Evolutionary conservation across 768 basidiomycete species (phyloP).

Genomic region (Astraeus odoratus): DNA sequence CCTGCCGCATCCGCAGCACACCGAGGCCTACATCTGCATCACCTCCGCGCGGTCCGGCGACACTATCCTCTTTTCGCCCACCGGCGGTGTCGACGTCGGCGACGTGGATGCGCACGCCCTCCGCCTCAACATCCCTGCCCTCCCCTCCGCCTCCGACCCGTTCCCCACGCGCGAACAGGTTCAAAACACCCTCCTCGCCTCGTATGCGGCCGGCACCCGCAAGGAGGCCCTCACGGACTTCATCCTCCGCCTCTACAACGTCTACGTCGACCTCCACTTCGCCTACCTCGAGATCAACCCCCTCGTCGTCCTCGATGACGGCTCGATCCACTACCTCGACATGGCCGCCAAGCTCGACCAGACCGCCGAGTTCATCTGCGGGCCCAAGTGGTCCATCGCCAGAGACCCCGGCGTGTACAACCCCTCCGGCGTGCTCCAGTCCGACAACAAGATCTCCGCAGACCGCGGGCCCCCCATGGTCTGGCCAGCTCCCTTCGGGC

Average conservation of each 20-base stretch:
- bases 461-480: conserved; percentile 98
- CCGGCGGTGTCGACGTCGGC: conserved; percentile 97
- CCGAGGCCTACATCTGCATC: conserved; percentile 98
- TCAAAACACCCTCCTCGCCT: conserved; percentile 59
- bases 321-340: conserved; percentile 88
- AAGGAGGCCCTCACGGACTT: conserved; percentile 93
- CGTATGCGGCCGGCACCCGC: conserved; percentile 76
- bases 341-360: conserved; percentile 99
- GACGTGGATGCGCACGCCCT: conserved; percentile 98
- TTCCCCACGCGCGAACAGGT: conserved; percentile 84
- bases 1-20: conserved; percentile 87
- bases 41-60: conserved; percentile 94
- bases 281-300: conserved; percentile 99
- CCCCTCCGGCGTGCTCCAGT: conserved; percentile 28
- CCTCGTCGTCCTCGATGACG: conserved; percentile 83
- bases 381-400: conserved; percentile 98
- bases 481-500: conserved; percentile 93
- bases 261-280: conserved; percentile 98
- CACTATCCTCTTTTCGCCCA: conserved; percentile 96
- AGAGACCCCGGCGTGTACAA: conserved; percentile 81
- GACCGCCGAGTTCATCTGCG: conserved; percentile 96
- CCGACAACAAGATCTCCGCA: conserved; percentile 53
- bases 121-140: conserved; percentile 77
- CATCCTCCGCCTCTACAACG: conserved; percentile 88
- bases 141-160: conserved; percentile 27